Conservation (phyloP, 352 stramenopile species). For the Phytophthora litchii region DNA sequence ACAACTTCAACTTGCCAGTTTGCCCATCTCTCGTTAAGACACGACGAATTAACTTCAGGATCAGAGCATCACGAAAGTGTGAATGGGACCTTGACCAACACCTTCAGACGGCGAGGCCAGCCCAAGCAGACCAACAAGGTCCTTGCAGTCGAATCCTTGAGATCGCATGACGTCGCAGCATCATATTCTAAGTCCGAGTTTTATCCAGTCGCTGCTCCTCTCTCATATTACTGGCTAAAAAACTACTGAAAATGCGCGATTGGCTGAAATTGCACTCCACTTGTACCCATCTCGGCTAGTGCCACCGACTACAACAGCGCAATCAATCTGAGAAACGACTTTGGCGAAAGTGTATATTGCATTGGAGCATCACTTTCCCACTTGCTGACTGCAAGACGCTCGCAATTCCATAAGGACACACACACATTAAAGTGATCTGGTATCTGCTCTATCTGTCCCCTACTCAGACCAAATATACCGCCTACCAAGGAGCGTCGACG, state of each 20-base stretch:
- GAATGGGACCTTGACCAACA: too few relatives aligned
- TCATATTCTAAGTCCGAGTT: slow-evolving; percentile 20
- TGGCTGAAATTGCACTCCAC: too few relatives aligned
- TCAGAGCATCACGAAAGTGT: neutral
- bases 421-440: too few relatives aligned
- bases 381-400: slow-evolving; percentile 16
- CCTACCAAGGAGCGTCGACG: slow-evolving; percentile 7
- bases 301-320: neutral
- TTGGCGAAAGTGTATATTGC: slow-evolving; percentile 3
- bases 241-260: too few relatives aligned
- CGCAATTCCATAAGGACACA: slow-evolving; percentile 10
- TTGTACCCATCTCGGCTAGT: slow-evolving; percentile 2
- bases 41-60: slow-evolving; percentile 10
- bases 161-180: slow-evolving; percentile 6
- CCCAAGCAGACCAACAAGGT: too few relatives aligned
- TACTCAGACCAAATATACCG: too few relatives aligned
- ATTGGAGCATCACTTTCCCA: slow-evolving; percentile 7
- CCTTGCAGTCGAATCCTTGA: neutral
- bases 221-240: slow-evolving; percentile 4
- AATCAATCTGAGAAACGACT: slow-evolving; percentile 23
- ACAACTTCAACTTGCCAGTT: slow-evolving; percentile 19
- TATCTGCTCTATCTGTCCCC: too few relatives aligned
- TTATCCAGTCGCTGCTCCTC: slow-evolving; percentile 10
- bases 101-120: too few relatives aligned
- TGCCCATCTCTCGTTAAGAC: slow-evolving; percentile 14